A percentile compares a stretch with the other conserved stretches of the same genome.
These are phyloP conservation scores for Coprinopsis sp. DNA, from an alignment of 768 basidiomycete species.

Conservation along the genomic window DNA sequence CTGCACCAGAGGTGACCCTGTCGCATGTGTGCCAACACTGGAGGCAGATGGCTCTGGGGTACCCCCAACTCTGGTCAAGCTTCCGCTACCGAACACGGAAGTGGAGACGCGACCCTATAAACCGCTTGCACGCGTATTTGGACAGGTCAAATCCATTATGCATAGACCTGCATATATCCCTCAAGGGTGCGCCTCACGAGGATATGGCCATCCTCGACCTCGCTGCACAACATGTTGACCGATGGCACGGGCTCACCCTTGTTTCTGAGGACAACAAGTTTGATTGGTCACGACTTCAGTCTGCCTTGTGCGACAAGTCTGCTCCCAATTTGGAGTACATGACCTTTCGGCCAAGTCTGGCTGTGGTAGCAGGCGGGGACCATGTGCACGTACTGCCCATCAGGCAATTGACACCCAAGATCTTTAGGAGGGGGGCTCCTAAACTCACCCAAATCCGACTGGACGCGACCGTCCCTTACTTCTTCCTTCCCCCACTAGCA, in stretches of 20 bases:
- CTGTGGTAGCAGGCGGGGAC: constrained; percentile 2
- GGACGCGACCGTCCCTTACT: constrained; percentile 10
- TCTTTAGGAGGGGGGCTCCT: constrained; percentile 6
- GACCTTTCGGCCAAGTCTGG: constrained; percentile 7
- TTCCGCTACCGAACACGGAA: constrained; percentile 9
- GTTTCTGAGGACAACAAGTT: constrained; percentile 10
- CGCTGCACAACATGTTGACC: constrained; percentile 4
- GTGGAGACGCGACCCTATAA: constrained; percentile 7
- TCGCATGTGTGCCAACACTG: constrained; percentile 25
- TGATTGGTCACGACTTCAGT: constrained; percentile 5
- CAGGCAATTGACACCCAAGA: constrained; percentile 2
- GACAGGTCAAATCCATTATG: not conserved
- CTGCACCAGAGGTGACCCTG: constrained; percentile 10
- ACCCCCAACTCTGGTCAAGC: constrained; percentile 25
- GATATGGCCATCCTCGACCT: constrained; percentile 2
- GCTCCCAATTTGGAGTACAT: constrained; percentile 7
- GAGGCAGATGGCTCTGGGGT: constrained; percentile 19
- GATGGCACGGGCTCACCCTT: constrained; percentile 6
- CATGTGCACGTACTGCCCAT: constrained; percentile 2
- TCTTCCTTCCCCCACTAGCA: constrained; percentile 9
- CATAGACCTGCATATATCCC: constrained; percentile 6
- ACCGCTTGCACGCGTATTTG: constrained; percentile 4
- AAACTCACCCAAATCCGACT: constrained; percentile 5
- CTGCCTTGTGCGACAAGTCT: not conserved
- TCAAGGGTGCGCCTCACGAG: constrained; percentile 6